These are phyloP conservation scores for Nigrospora oryzae DNA, from an alignment of 2,329 filamentous ascomycete genomes.

Conservation along the genomic window DNA sequence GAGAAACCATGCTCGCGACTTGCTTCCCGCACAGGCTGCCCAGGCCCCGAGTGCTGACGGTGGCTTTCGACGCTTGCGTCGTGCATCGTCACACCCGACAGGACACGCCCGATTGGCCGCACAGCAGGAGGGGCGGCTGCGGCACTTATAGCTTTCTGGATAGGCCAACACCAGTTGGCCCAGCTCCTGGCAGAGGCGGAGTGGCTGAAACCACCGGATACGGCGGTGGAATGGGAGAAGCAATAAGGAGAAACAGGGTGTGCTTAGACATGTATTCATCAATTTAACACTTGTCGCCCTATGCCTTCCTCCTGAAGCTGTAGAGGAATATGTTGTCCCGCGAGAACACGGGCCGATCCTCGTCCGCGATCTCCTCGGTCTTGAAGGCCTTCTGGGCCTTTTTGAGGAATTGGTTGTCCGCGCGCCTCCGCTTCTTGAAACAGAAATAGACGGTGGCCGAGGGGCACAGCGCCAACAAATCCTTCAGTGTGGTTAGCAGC, in stretches of 20 bases:
- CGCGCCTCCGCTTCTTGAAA: constrained; percentile 86
- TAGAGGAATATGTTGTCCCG: constrained; percentile 54
- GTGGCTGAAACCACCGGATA: not conserved
- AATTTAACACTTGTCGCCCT: not conserved
- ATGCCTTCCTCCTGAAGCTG: constrained; percentile 36
- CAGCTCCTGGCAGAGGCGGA: not conserved
- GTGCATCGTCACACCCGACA: no score
- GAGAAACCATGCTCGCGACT: no score
- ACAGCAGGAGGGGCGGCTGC: no score
- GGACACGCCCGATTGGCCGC: no score
- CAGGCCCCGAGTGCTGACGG: no score
- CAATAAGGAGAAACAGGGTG: not conserved
- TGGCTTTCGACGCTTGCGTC: no score
- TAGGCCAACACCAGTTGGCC: no score
- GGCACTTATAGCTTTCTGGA: no score
- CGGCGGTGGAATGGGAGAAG: not conserved
- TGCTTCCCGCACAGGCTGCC: no score
- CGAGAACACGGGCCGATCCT: constrained; percentile 48
- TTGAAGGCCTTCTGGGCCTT: constrained; percentile 58
- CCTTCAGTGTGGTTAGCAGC: constrained; percentile 67
- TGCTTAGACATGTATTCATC: not conserved
- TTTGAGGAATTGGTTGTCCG: constrained; percentile 68
- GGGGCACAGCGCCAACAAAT: constrained; percentile 66
- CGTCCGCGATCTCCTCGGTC: constrained; percentile 54
- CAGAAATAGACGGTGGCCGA: constrained; percentile 66